Evolutionary conservation across 257 asterid species (phyloP).

Genomic region (Lithospermum erythrorhizon): DNA sequence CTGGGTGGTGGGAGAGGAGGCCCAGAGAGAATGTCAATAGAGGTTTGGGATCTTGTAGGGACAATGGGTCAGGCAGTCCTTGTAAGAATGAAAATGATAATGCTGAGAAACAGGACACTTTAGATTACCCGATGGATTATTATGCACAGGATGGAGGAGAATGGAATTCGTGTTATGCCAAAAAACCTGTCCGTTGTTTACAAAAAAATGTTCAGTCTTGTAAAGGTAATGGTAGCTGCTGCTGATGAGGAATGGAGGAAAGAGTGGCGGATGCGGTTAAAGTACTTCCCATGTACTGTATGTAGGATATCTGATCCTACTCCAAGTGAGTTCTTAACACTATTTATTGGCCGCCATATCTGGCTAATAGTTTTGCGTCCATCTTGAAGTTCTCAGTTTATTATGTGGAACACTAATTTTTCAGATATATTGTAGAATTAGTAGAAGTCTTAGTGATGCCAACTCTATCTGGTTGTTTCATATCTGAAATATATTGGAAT

Average conservation of each 20-base stretch:
- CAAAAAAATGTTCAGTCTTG: constrained; percentile 31
- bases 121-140: constrained; percentile 94
- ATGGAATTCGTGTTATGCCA: constrained; percentile 77
- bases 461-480: not conserved
- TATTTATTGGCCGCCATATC: not conserved
- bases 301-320: not conserved
- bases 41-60: constrained; percentile 19
- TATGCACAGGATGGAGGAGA: constrained; percentile 95
- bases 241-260: not conserved
- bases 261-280: not conserved
- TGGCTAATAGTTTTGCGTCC: not conserved
- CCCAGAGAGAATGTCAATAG: constrained; percentile 8
- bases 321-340: not conserved
- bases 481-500: not conserved
- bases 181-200: constrained; percentile 40
- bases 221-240: constrained; percentile 13
- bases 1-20: constrained; percentile 96
- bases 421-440: not conserved
- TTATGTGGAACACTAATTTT: not conserved
- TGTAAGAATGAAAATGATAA: constrained; percentile 26
- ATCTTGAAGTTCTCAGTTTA: not conserved
- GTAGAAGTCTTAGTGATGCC: not conserved
- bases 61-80: constrained; percentile 19
- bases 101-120: constrained; percentile 20
- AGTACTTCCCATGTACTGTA: not conserved